Evolutionary conservation across 2,329 filamentous ascomycete genomes (phyloP).

Genomic region (Truncatella angustata): DNA sequence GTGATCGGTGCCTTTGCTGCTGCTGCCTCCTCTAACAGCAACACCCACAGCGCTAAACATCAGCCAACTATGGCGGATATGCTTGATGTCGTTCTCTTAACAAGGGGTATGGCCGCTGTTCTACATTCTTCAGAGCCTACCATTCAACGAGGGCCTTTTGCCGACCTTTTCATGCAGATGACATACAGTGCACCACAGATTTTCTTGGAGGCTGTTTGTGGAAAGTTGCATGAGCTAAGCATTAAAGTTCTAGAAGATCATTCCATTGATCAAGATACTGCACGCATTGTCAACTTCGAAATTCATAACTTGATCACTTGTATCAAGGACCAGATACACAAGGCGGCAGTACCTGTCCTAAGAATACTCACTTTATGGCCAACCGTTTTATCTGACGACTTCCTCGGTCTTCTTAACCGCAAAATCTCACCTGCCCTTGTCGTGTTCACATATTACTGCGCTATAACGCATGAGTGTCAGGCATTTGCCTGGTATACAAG

Average conservation of each 20-base stretch:
- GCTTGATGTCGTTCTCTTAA: constrained; percentile 29
- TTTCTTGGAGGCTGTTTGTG: constrained; percentile 2
- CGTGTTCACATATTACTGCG: constrained; percentile 1
- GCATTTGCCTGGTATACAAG: neutral
- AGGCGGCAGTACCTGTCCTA: neutral
- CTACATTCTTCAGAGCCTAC: constrained; percentile 21
- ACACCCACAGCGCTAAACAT: constrained; percentile 5
- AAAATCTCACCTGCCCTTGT: neutral
- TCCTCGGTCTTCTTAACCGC: neutral
- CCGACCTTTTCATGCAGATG: constrained; percentile 16
- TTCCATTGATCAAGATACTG: neutral
- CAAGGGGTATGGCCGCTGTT: constrained; percentile 30
- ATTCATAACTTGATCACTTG: neutral
- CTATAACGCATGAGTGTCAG: neutral
- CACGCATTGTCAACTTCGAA: neutral
- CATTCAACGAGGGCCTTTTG: constrained; percentile 20
- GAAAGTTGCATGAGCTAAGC: constrained; percentile 10
- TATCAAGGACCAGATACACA: neutral
- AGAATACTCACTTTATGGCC: neutral
- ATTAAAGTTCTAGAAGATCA: neutral
- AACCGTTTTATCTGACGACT: neutral
- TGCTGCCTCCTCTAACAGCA: constrained; percentile 17
- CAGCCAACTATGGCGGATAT: constrained; percentile 27
- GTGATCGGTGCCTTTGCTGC: constrained; percentile 30
- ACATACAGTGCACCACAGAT: constrained; percentile 8